Evolutionary conservation across 768 basidiomycete genomes (phyloP).

Genomic region (Pseudohyphozyma bogoriensis): DNA sequence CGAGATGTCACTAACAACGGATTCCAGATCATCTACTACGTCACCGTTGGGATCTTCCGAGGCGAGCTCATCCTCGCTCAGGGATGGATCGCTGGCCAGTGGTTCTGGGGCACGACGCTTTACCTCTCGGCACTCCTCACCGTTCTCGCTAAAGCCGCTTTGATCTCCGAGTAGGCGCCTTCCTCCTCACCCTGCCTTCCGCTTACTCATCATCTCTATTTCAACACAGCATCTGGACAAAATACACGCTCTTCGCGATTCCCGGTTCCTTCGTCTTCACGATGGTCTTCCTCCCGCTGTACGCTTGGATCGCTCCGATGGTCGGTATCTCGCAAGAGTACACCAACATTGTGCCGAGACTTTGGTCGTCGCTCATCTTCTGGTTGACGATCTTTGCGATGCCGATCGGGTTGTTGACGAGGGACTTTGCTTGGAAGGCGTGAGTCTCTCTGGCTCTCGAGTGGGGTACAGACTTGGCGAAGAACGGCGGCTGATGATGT

Average conservation of each 20-base stretch:
- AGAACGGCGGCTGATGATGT: background rate
- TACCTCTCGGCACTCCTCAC: conserved; percentile 88
- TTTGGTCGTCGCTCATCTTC: conserved; percentile 82
- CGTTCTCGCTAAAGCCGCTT: conserved; percentile 90
- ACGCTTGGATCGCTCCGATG: conserved; percentile 72
- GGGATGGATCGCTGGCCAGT: conserved; percentile 82
- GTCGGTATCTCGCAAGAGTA: conserved; percentile 88
- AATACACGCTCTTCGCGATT: conserved; percentile 91
- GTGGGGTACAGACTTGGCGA: conserved; percentile 1
- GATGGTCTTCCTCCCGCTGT: conserved; percentile 88
- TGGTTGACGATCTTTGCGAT: conserved; percentile 79
- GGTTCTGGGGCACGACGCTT: conserved; percentile 98
- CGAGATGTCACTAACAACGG: background rate
- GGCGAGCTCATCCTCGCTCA: conserved; percentile 71
- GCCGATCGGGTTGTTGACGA: conserved; percentile 68
- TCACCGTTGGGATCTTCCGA: conserved; percentile 85
- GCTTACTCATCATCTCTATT: background rate
- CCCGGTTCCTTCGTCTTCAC: conserved; percentile 94
- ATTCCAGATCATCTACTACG: conserved; percentile 66
- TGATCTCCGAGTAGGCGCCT: conserved; percentile 82
- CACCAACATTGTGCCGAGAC: conserved; percentile 69
- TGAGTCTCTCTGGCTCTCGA: conserved; percentile 49
- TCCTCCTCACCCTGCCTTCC: conserved; percentile 5
- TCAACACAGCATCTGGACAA: conserved; percentile 91
- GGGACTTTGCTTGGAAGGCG: conserved; percentile 98